Percentiles rank a stretch among this genome's conserved stretches.
Evolutionary conservation across 1,139 yeast species (phyloP).

Genomic region (Kazachstania sp.): DNA sequence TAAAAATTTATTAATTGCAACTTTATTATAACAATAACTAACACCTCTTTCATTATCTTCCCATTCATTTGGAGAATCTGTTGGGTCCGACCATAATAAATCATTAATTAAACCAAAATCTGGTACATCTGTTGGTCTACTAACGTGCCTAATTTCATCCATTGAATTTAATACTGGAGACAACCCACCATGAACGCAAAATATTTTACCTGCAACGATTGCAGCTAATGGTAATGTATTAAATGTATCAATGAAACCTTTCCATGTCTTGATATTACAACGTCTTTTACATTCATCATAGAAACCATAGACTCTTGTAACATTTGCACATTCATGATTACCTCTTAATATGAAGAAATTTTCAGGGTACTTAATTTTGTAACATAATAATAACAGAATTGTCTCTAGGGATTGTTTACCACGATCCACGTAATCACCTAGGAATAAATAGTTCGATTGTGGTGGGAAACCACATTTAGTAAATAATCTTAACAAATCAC

Average conservation of each 20-base stretch:
- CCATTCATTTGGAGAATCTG: slow-evolving; percentile 93
- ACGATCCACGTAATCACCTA: slow-evolving; percentile 95
- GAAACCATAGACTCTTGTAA: slow-evolving; percentile 91
- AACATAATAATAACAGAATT: slow-evolving; percentile 72
- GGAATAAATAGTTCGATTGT: slow-evolving; percentile 75
- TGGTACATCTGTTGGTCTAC: slow-evolving; percentile 95
- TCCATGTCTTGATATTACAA: slow-evolving; percentile 90
- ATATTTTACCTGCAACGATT: slow-evolving; percentile 89
- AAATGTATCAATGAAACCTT: slow-evolving; percentile 84
- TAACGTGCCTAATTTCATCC: slow-evolving; percentile 86
- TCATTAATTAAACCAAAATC: slow-evolving; percentile 91
- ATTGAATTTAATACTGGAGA: slow-evolving; percentile 84
- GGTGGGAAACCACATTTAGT: slow-evolving; percentile 99
- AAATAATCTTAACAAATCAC: slow-evolving; percentile 81
- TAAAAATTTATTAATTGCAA: slow-evolving; percentile 85
- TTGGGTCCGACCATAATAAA: slow-evolving; percentile 93
- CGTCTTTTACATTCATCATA: slow-evolving; percentile 96
- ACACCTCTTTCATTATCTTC: slow-evolving; percentile 98
- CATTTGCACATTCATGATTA: slow-evolving; percentile 95
- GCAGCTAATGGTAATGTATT: slow-evolving; percentile 94
- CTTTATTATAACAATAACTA: slow-evolving; percentile 88
- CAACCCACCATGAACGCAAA: slow-evolving; percentile 95
- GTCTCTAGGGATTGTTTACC: slow-evolving; percentile 94
- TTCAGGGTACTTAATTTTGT: slow-evolving; percentile 93
- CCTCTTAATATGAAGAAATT: slow-evolving; percentile 89